Conservation (phyloP, 331 rosid species). For the Acacia pycnantha region DNA sequence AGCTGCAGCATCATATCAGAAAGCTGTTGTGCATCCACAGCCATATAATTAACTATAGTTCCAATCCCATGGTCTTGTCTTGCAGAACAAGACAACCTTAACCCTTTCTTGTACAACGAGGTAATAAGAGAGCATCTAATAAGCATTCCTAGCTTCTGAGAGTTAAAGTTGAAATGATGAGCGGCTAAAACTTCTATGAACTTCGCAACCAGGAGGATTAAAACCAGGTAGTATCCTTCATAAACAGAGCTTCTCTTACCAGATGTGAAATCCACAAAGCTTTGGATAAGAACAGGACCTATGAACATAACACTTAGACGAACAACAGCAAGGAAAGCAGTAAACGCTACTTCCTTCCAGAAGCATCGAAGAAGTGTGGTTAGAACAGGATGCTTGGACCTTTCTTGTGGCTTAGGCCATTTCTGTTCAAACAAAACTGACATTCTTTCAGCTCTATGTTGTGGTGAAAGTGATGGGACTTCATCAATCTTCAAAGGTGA, state of each 20-base stretch:
- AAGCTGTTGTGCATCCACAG: not conserved
- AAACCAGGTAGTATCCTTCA: not conserved
- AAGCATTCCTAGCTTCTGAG: conserved; percentile 1
- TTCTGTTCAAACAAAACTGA: not conserved
- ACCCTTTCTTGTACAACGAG: not conserved
- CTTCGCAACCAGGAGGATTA: not conserved
- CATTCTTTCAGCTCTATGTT: not conserved
- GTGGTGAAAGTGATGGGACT: not conserved
- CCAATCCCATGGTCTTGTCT: not conserved
- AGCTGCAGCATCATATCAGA: conserved; percentile 9
- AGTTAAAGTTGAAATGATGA: not conserved
- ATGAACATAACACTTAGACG: not conserved
- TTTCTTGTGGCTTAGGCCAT: not conserved
- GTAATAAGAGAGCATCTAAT: not conserved
- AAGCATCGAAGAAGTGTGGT: not conserved
- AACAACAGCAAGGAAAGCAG: not conserved
- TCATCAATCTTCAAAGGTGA: not conserved
- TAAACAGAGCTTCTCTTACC: not conserved
- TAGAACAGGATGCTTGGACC: not conserved
- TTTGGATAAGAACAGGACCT: not conserved
- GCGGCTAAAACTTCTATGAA: not conserved
- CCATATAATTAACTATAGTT: not conserved
- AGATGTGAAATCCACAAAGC: not conserved
- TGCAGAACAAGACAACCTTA: not conserved
- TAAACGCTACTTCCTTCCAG: not conserved